Percentiles rank a stretch among this genome's conserved stretches.
Evolutionary conservation across 495 filamentous ascomycete species (phyloP).

Genomic region (Bombardia bombarda): DNA sequence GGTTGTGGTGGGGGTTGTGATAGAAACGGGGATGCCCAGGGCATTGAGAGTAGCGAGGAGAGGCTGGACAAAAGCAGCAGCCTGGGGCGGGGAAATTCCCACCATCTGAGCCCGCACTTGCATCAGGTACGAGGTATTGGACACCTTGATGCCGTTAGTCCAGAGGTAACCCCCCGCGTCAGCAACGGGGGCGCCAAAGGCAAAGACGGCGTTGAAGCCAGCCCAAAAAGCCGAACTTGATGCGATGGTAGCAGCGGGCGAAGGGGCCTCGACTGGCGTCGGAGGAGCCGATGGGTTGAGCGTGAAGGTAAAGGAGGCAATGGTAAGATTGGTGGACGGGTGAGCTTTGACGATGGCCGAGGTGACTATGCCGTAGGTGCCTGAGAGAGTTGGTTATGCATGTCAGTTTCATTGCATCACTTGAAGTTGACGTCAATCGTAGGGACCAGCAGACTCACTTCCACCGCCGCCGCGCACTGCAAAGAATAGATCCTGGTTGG

Average conservation of each 20-base stretch:
- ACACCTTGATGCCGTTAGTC: constrained; percentile 23
- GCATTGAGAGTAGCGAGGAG: constrained; percentile 17
- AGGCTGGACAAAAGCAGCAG: constrained; percentile 21
- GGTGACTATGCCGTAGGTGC: constrained; percentile 49
- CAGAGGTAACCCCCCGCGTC: constrained; percentile 39
- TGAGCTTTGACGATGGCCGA: constrained; percentile 40
- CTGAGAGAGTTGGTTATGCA: no score
- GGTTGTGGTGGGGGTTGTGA: constrained; percentile 10
- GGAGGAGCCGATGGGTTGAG: constrained; percentile 21
- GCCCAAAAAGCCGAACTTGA: constrained; percentile 39
- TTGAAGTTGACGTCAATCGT: no score
- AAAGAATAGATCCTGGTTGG: constrained; percentile 43
- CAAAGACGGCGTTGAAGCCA: constrained; percentile 33
- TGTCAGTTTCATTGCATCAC: no score
- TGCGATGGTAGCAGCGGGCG: constrained; percentile 1
- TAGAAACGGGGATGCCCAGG: constrained; percentile 24
- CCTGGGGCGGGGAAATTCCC: constrained; percentile 8
- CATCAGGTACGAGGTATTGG: constrained; percentile 11
- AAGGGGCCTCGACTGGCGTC: no score
- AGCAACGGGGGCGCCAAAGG: constrained; percentile 26
- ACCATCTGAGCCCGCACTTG: constrained; percentile 22
- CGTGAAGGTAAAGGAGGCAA: constrained; percentile 18
- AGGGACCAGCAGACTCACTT: no score
- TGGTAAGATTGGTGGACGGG: constrained; percentile 24
- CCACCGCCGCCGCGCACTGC: constrained; percentile 47